Evolutionary conservation across 2,329 filamentous ascomycete species (phyloP).

Genomic region (Phoma herbarum): DNA sequence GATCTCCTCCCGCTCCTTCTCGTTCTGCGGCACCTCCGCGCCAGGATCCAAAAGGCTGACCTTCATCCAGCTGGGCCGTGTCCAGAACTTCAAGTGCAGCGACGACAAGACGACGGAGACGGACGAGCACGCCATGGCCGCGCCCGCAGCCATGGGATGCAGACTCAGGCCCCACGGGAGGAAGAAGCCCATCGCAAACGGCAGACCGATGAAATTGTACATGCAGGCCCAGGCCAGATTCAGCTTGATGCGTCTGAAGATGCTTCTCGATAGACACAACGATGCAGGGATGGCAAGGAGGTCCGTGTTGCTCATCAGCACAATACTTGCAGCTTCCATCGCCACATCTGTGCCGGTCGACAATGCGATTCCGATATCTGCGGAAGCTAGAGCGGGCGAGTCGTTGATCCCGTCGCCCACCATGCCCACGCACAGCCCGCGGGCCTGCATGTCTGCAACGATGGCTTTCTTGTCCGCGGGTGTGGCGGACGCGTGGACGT

Average conservation of each 20-base stretch:
- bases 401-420: slow-evolving; percentile 98
- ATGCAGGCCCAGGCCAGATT: slow-evolving; percentile 92
- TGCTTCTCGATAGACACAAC: slow-evolving; percentile 80
- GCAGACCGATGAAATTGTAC: slow-evolving; percentile 90
- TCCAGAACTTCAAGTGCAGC: slow-evolving; percentile 87
- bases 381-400: slow-evolving; percentile 90
- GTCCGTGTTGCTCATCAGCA: slow-evolving; percentile 92
- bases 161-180: slow-evolving; percentile 86
- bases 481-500: slow-evolving; percentile 87
- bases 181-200: slow-evolving; percentile 97
- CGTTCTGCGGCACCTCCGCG: slow-evolving; percentile 41
- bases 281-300: slow-evolving; percentile 92
- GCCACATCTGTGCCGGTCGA: slow-evolving; percentile 93
- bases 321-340: slow-evolving; percentile 95
- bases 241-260: slow-evolving; percentile 92
- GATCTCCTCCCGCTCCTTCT: slow-evolving; percentile 38
- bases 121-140: slow-evolving; percentile 90
- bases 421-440: slow-evolving; percentile 87
- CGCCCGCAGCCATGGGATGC: slow-evolving; percentile 93
- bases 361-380: slow-evolving; percentile 92
- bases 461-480: slow-evolving; percentile 92
- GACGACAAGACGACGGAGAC: slow-evolving; percentile 89
- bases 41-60: slow-evolving; percentile 66
- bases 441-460: slow-evolving; percentile 75
- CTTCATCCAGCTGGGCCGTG: slow-evolving; percentile 85